A percentile compares a stretch with the other conserved stretches of the same genome.
Conservation (phyloP, 73 alveolate genomes). For the Paramecium biaurelia region DNA sequence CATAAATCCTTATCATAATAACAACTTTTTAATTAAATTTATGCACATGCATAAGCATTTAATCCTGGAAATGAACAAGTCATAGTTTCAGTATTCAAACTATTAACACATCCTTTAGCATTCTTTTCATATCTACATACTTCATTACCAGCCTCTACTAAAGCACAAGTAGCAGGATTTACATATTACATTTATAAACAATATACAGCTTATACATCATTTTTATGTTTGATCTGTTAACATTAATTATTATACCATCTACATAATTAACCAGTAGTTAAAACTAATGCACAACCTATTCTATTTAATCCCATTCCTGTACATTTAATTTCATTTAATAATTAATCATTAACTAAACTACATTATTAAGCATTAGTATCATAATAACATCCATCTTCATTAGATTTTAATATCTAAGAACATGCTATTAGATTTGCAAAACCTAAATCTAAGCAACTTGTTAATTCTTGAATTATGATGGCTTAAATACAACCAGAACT, state of each 20-base stretch:
- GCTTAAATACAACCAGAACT: neutral
- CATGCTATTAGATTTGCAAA: constrained; percentile 7
- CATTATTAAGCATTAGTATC: neutral
- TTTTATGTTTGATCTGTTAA: neutral
- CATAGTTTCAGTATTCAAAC: neutral
- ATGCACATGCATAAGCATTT: constrained; percentile 14
- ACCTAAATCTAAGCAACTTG: neutral
- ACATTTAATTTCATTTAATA: neutral
- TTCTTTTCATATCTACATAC: neutral
- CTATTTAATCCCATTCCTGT: neutral
- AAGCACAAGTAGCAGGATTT: constrained; percentile 21
- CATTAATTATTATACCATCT: constrained; percentile 5
- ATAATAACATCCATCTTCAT: neutral
- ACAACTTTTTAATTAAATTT: neutral
- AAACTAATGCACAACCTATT: neutral
- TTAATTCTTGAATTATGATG: neutral
- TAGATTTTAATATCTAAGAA: constrained; percentile 1
- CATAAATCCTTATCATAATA: neutral
- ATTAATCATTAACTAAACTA: neutral
- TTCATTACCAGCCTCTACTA: neutral
- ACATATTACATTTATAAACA: neutral
- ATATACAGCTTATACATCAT: neutral
- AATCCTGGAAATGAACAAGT: neutral
- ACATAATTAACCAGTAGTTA: neutral
- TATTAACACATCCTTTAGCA: constrained; percentile 40